phyloP scores from a whole-genome alignment of 257 asterid genomes.

The Buddleja alternifolia region DNA sequence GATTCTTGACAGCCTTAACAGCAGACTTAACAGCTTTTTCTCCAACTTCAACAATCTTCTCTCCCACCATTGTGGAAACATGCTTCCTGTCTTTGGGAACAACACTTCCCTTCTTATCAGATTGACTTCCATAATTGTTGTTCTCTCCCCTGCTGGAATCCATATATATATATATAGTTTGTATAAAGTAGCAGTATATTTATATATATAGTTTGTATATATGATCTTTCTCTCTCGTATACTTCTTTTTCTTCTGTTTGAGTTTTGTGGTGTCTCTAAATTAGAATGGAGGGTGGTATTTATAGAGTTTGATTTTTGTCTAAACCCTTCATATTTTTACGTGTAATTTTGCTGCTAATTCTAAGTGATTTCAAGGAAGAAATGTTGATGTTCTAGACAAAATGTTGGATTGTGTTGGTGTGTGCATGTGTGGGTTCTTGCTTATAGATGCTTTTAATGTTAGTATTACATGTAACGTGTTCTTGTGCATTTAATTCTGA shows the following conservation, averaged over 20 bases:
- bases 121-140: not conserved
- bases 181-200: no score
- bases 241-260: not conserved
- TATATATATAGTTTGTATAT: no score
- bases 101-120: constrained; percentile 19
- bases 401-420: no score
- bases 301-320: not conserved
- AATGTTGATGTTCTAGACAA: not conserved
- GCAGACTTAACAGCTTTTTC: constrained; percentile 18
- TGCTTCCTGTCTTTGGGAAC: constrained; percentile 23
- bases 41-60: constrained; percentile 14
- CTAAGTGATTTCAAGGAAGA: not conserved
- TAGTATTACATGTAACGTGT: no score
- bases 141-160: constrained; percentile 9
- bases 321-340: not conserved
- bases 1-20: constrained; percentile 24
- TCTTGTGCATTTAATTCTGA: not conserved
- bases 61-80: constrained; percentile 33
- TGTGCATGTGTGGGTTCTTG: no score
- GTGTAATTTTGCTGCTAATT: constrained; percentile 5
- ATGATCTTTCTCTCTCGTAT: not conserved
- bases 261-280: not conserved
- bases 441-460: no score
- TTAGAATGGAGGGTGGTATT: not conserved
- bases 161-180: constrained; percentile 1